phyloP scores from a whole-genome alignment of 768 basidiomycete species.

The Boletus reticuloceps region DNA sequence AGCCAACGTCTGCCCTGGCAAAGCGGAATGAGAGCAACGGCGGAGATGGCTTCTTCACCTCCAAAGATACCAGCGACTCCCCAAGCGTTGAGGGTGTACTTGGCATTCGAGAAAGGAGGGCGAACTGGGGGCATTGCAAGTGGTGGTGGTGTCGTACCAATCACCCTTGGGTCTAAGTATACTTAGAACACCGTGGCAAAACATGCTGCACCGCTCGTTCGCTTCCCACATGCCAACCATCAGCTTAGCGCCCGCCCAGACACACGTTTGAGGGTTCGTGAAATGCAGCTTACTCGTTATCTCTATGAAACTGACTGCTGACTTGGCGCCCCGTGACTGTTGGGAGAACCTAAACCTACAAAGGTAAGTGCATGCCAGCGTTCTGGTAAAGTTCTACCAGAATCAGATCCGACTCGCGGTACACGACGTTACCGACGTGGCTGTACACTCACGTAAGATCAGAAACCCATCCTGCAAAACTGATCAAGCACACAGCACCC shows the following conservation, averaged over 20 bases:
- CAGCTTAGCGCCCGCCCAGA: neutral
- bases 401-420: too few species aligned
- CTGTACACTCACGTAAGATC: too few species aligned
- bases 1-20: constrained; percentile 29
- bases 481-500: too few species aligned
- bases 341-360: too few species aligned
- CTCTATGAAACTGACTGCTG: neutral
- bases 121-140: constrained; percentile 13
- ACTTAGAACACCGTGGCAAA: neutral
- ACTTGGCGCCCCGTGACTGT: neutral
- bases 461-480: too few species aligned
- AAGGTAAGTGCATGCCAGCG: too few species aligned
- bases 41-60: constrained; percentile 31
- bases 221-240: too few species aligned
- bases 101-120: constrained; percentile 3
- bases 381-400: too few species aligned
- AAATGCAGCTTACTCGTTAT: neutral
- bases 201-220: neutral
- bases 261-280: neutral
- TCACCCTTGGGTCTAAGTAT: neutral
- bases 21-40: constrained; percentile 31
- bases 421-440: too few species aligned
- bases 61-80: constrained; percentile 36
- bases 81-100: constrained; percentile 25
- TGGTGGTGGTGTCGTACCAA: neutral